These are phyloP conservation scores for Lactifluus volemus DNA, from an alignment of 768 basidiomycete species.

Conservation along the genomic window DNA sequence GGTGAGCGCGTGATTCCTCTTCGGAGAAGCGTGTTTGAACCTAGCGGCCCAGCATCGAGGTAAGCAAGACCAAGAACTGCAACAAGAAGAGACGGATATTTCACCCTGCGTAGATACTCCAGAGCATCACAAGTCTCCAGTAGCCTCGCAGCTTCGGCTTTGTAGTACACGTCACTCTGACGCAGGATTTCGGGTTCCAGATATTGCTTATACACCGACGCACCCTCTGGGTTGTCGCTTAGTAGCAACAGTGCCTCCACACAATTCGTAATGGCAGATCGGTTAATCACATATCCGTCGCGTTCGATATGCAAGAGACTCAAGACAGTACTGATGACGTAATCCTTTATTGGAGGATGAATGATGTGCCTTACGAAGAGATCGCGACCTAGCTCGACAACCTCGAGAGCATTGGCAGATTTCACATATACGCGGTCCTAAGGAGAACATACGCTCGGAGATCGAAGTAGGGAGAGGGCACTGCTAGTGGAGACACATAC, in stretches of 20 bases:
- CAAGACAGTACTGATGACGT: constrained; percentile 74
- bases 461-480: neutral
- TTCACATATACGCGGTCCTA: constrained; percentile 90
- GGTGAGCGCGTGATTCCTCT: constrained; percentile 76
- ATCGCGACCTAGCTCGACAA: constrained; percentile 71
- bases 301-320: constrained; percentile 86
- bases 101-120: constrained; percentile 71
- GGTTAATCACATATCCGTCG: constrained; percentile 83
- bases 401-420: constrained; percentile 64
- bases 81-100: constrained; percentile 23
- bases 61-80: neutral
- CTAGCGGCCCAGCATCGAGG: constrained; percentile 33
- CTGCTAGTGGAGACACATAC: constrained; percentile 34
- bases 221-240: constrained; percentile 37
- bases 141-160: constrained; percentile 59
- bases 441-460: constrained; percentile 12
- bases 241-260: constrained; percentile 78
- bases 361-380: constrained; percentile 82
- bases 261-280: constrained; percentile 83
- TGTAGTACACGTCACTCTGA: constrained; percentile 75
- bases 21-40: constrained; percentile 72
- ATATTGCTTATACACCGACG: constrained; percentile 70
- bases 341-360: constrained; percentile 70
- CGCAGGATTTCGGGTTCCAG: constrained; percentile 75
- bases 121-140: constrained; percentile 70